A percentile compares a stretch with the other conserved stretches of the same genome.
phyloP scores from a whole-genome alignment of 129 eudicot species.

The Flaveria robusta region DNA sequence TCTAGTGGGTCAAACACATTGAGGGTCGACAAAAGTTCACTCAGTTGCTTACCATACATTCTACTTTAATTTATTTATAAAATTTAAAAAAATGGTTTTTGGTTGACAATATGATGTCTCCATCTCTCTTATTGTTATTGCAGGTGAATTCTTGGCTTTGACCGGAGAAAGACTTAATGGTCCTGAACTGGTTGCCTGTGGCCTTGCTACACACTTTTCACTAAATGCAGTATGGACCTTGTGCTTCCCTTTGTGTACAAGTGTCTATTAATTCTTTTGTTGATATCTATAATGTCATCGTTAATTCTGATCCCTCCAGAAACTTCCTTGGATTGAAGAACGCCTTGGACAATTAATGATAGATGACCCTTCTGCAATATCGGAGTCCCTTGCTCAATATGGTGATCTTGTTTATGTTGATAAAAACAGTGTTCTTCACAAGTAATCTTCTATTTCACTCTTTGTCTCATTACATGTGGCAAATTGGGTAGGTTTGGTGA shows the following conservation, averaged over 20 bases:
- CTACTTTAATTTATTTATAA: no score
- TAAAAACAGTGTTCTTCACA: conserved; percentile 56
- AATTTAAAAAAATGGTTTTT: no score
- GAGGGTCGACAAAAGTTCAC: not conserved
- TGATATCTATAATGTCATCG: not conserved
- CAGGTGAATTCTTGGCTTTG: conserved; percentile 92
- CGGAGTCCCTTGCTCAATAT: conserved; percentile 79
- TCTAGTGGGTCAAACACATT: not conserved
- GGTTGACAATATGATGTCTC: not conserved
- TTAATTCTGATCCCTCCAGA: conserved; percentile 45
- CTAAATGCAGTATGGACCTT: conserved; percentile 57
- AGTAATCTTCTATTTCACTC: conserved; percentile 46
- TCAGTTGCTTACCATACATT: no score
- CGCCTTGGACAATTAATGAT: conserved; percentile 78
- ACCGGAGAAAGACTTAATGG: conserved; percentile 95
- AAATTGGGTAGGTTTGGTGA: not conserved
- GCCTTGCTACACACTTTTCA: conserved; percentile 83
- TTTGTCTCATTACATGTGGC: not conserved
- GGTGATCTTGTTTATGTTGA: conserved; percentile 77
- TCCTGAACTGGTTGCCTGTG: conserved; percentile 83
- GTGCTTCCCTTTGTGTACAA: not conserved
- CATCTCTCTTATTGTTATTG: conserved; percentile 26
- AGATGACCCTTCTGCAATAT: conserved; percentile 74
- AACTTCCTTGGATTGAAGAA: conserved; percentile 81
- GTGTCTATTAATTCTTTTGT: not conserved